Conservation (phyloP, 2,329 filamentous ascomycete genomes). For the Fusarium falciforme region DNA sequence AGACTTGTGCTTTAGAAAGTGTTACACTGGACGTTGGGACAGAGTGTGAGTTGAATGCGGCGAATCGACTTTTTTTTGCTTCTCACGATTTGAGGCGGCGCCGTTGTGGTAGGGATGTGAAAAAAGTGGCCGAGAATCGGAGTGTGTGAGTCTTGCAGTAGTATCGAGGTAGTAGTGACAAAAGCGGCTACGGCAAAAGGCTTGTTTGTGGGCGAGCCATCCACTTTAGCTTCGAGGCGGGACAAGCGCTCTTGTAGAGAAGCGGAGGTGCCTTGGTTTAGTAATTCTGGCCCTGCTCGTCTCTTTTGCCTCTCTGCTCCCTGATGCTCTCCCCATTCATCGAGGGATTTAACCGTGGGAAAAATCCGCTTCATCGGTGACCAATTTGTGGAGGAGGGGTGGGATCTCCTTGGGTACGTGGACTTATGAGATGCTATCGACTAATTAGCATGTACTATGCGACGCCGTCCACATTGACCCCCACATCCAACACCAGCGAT, state of each 20-base stretch:
- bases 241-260: slow-evolving; percentile 6
- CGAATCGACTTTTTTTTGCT: slow-evolving; percentile 24
- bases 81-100: slow-evolving; percentile 12
- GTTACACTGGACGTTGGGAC: neutral
- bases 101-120: slow-evolving; percentile 25
- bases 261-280: neutral
- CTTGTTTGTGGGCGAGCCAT: neutral
- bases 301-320: neutral
- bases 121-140: slow-evolving; percentile 37
- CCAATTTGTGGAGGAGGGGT: neutral
- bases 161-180: neutral
- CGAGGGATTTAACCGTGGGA: neutral
- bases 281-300: neutral
- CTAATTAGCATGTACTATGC: slow-evolving; percentile 20
- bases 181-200: slow-evolving; percentile 6
- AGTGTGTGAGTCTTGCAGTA: slow-evolving; percentile 25
- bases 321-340: neutral
- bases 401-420: neutral
- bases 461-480: slow-evolving; percentile 14
- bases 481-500: slow-evolving; percentile 20
- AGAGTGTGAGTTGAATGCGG: neutral
- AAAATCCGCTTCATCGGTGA: neutral
- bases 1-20: neutral
- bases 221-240: slow-evolving; percentile 5
- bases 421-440: slow-evolving; percentile 8